Evolutionary conservation across 1,284 basidiomycete genomes (phyloP), one percentile per base, ranked within the genome.

Genomic region (Waitea zeae): DNA sequence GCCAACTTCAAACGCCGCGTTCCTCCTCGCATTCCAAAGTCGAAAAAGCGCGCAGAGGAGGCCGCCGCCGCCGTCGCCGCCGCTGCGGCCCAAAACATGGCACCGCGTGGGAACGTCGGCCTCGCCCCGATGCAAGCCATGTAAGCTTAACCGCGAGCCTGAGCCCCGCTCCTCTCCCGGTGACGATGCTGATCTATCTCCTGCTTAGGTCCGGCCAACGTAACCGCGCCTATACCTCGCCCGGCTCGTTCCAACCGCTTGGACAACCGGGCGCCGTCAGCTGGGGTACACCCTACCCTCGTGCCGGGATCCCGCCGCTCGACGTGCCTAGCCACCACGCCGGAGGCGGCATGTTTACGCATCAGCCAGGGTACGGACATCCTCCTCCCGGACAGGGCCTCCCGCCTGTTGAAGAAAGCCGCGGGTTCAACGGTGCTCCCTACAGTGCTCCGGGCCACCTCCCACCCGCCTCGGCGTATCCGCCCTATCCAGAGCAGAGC

Each of bases 1-100:
- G 76, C 83, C 38, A 82, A 81, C 54, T 89, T 89, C 63, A 90
- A 90, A 58, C 80, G 86, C 37, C 80, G 86, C 45, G 86, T 90
- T 1, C 86, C 84, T n/a, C 86, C 86, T 24, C 83, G 86, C 52
- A 70, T 74, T 30, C 84, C 71, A 38, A 89, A 83, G 51, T 81
- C 71, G 19, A 59, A 75, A 46, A 86, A 82, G 55, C 75, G 80
- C 41, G 75, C 82, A 41, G 52, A 59, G 2, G 69, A 71, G 39
- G 75, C 80, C 34, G 51, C 67, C 17, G 62, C 67, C 49, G n/a
- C n/a, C n/a, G n/a, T n/a, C n/a, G 22, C n/a, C 7, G 22, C 22
- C 7, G 22, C 22, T n/a, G n/a, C 22, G 7, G 7, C 7, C 7
- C 22, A 26, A 26, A 46, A 77, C 29, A 70, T 75, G n/a, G 71